These are phyloP conservation scores for Microstegium vimineum DNA, from an alignment of 176 grass and related monocot genomes.

Conservation along the genomic window DNA sequence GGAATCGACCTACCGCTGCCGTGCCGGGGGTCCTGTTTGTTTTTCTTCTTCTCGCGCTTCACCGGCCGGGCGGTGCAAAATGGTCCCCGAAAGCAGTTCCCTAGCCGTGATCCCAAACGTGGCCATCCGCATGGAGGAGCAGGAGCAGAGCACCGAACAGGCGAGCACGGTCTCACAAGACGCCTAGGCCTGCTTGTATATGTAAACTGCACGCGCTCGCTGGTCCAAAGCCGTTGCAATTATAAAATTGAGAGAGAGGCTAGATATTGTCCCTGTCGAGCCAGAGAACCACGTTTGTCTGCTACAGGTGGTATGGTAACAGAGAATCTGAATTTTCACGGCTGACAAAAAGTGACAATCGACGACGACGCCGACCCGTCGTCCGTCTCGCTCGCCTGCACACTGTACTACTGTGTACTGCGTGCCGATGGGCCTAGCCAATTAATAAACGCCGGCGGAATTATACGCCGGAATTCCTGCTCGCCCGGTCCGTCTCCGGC, in stretches of 20 bases:
- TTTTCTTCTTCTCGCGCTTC: too few relatives aligned
- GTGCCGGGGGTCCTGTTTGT: too few relatives aligned
- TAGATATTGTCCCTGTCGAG: not conserved
- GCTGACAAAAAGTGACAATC: not conserved
- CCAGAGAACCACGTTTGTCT: not conserved
- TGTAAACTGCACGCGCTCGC: not conserved
- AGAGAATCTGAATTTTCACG: too few relatives aligned
- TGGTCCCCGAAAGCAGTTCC: too few relatives aligned
- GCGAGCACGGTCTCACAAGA: not conserved
- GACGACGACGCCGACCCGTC: not conserved
- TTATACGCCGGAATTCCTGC: not conserved
- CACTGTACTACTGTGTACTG: too few relatives aligned
- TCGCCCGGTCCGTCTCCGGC: not conserved
- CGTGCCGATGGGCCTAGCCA: not conserved
- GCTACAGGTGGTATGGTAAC: not conserved
- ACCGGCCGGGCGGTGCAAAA: too few relatives aligned
- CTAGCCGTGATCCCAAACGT: too few relatives aligned
- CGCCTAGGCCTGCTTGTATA: too few relatives aligned
- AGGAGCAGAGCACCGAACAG: too few relatives aligned
- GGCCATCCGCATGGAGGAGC: too few relatives aligned
- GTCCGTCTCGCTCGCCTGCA: not conserved
- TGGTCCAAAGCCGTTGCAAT: not conserved
- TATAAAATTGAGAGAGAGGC: not conserved
- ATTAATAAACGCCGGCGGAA: not conserved
- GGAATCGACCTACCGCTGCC: too few relatives aligned